Evolutionary conservation across 495 filamentous ascomycete genomes (phyloP).

Genomic region (Glonium stellatum): DNA sequence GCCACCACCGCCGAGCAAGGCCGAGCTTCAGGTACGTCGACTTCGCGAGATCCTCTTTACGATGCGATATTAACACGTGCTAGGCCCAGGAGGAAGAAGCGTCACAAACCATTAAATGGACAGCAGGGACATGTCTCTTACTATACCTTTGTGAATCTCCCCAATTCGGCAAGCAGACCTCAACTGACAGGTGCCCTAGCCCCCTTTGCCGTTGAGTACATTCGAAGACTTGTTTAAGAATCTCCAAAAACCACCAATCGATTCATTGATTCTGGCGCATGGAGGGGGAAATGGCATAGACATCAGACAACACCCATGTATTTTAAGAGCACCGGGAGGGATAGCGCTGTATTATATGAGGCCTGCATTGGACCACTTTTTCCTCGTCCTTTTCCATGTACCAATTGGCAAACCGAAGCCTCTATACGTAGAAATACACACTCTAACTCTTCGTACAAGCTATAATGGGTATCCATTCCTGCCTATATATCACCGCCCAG

Average conservation of each 20-base stretch:
- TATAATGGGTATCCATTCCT: not conserved
- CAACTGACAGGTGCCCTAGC: conserved; percentile 42
- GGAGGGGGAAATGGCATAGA: not conserved
- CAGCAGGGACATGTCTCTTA: conserved; percentile 46
- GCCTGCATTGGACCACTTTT: not conserved
- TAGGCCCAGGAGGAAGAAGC: conserved; percentile 65
- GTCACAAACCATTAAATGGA: conserved; percentile 53
- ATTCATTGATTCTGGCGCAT: not conserved
- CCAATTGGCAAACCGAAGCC: not conserved
- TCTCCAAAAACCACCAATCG: not conserved
- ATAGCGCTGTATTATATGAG: not conserved
- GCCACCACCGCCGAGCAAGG: conserved; percentile 21
- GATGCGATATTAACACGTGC: not conserved
- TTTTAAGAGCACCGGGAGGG: not conserved
- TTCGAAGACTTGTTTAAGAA: conserved; percentile 62
- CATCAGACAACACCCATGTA: not conserved
- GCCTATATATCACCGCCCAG: not conserved
- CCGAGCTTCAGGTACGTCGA: conserved; percentile 20
- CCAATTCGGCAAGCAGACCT: not conserved
- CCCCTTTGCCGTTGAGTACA: conserved; percentile 73
- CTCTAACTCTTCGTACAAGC: not conserved
- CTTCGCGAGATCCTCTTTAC: not conserved
- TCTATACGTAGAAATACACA: not conserved
- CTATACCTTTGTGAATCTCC: conserved; percentile 70
- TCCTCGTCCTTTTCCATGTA: not conserved